Base-by-base conservation (phyloP, 139 green algal species). In the Limnomonas spitsbergensis region DNA sequence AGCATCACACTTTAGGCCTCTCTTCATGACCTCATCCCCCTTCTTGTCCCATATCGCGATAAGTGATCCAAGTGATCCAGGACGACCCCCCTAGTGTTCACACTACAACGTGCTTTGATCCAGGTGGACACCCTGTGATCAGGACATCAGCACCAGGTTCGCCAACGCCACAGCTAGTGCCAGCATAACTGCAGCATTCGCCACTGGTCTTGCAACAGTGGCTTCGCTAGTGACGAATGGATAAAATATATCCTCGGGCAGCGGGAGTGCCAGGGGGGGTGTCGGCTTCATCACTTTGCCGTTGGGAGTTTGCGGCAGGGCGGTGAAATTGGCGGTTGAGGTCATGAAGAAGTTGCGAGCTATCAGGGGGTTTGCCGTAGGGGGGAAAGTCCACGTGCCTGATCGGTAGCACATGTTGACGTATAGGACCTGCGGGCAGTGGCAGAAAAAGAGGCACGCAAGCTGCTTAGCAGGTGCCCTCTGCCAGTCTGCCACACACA, bases 201-300 rank as follows among this genome's bases (percentile, higher is more conserved):
- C n/a, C n/a, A n/a, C n/a, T n/a, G n/a, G n/a, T n/a, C n/a, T n/a
- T n/a, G n/a, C n/a, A n/a, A n/a, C n/a, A n/a, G n/a, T n/a, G n/a
- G n/a, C n/a, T n/a, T n/a, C 68, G 1, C 24, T 68, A 4, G 40
- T 73, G 2, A 87, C 66, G 27, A 90, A 90, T 0, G 86, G 86
- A 56, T 90, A 90, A 74, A 90, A 90, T 38, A 88, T 75, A 56
- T 87, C 75, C 2, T 72, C 69, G 0, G 83, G 77, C 74, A 90
- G 53, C 2, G 81, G 81, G 7, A 78, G 39, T 1, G 73, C 53
- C 37, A 90, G 78, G 0, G 86, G 86, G 1, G 86, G 86, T 0
- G 73, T 54, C 3, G 86, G 86, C 75, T 84, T 84, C 40, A 70
- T 34, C 7, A 38, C 29, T 7, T 24, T 24, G 56, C 29, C 14